Evolutionary conservation across 192 early-diverging fungal species (phyloP).

Genomic region (Fimicolochytrium jonesii): DNA sequence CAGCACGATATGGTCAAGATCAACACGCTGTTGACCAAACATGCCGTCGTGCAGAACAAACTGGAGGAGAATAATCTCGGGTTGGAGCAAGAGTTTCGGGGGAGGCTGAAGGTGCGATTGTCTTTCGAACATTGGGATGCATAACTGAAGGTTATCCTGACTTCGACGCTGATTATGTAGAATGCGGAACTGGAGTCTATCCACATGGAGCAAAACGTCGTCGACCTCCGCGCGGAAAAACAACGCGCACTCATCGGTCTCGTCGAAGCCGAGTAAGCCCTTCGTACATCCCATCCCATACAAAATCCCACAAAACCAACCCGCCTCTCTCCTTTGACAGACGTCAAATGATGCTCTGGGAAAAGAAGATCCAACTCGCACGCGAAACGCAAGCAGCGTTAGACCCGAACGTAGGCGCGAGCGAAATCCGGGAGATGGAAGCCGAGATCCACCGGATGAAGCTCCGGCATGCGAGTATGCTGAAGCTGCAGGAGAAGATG

Average conservation of each 20-base stretch:
- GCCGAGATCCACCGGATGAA: slow-evolving; percentile 64
- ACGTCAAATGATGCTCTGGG: slow-evolving; percentile 64
- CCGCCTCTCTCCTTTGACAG: slow-evolving; percentile 19
- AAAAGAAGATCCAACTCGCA: slow-evolving; percentile 65
- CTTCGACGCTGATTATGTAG: neutral
- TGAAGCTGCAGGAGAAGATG: slow-evolving; percentile 63
- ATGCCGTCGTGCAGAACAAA: slow-evolving; percentile 39
- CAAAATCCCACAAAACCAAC: neutral
- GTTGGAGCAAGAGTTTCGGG: slow-evolving; percentile 55
- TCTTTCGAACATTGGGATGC: neutral
- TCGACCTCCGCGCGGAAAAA: slow-evolving; percentile 47
- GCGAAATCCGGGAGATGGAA: slow-evolving; percentile 57
- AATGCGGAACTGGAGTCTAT: slow-evolving; percentile 51
- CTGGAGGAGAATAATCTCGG: slow-evolving; percentile 58
- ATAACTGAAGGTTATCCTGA: neutral
- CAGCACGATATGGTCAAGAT: slow-evolving; percentile 62
- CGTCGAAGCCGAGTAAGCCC: slow-evolving; percentile 53
- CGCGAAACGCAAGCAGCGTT: slow-evolving; percentile 62
- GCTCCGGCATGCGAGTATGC: slow-evolving; percentile 51
- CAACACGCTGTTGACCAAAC: slow-evolving; percentile 53
- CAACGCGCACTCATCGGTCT: slow-evolving; percentile 51
- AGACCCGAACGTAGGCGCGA: slow-evolving; percentile 60
- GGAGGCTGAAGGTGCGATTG: slow-evolving; percentile 40
- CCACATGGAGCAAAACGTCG: slow-evolving; percentile 44
- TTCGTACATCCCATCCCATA: neutral